Evolutionary conservation across 208 protist species (phyloP).

Genomic region (Trichomonas tenax): DNA sequence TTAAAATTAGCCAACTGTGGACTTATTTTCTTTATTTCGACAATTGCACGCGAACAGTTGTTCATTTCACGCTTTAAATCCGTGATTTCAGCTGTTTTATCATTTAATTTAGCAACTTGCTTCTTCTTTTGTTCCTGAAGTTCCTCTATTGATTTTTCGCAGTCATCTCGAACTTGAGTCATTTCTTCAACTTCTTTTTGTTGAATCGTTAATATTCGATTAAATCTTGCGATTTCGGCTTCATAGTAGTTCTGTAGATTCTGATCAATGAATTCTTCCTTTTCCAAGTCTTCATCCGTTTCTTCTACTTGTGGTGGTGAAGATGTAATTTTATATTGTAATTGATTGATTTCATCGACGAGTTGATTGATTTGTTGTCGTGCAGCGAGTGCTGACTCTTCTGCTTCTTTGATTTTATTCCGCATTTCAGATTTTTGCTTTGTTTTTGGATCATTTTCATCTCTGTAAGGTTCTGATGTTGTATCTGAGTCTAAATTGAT

Average conservation of each 20-base stretch:
- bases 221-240: neutral
- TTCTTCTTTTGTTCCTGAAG: neutral
- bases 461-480: neutral
- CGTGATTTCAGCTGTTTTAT: neutral
- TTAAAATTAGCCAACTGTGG: neutral
- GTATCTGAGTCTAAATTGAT: neutral
- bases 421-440: neutral
- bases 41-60: neutral
- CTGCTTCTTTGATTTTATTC: neutral
- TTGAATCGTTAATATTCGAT: neutral
- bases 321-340: neutral
- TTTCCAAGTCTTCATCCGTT: neutral
- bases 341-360: neutral
- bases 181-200: neutral
- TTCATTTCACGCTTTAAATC: neutral
- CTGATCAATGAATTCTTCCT: neutral
- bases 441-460: neutral
- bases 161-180: neutral
- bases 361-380: neutral
- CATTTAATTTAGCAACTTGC: neutral
- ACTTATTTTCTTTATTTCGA: neutral
- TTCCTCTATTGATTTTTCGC: neutral
- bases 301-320: neutral
- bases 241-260: neutral
- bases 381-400: neutral